Percentiles rank a stretch among this genome's conserved stretches.
Conservation (phyloP, 768 basidiomycete genomes). For the Amanita thiersii region DNA sequence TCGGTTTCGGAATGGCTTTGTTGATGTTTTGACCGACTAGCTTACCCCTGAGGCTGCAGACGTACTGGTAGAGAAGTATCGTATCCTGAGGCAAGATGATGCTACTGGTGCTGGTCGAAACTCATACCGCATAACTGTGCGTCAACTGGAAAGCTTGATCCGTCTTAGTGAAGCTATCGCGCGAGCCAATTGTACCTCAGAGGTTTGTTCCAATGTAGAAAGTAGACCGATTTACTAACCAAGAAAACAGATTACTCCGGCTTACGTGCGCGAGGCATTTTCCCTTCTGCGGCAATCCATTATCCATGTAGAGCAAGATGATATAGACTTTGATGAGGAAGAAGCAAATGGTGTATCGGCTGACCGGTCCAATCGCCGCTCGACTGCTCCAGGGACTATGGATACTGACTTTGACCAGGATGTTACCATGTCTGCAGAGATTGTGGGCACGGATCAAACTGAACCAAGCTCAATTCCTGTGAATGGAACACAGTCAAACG, state of each 20-base stretch:
- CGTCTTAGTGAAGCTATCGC: slow-evolving; percentile 97
- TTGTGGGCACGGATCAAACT: slow-evolving; percentile 42
- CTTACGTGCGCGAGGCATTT: slow-evolving; percentile 94
- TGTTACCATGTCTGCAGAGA: slow-evolving; percentile 57
- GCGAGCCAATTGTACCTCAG: slow-evolving; percentile 90
- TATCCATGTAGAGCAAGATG: slow-evolving; percentile 98
- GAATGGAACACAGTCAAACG: slow-evolving; percentile 20
- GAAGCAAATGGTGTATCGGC: slow-evolving; percentile 45
- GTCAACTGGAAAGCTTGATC: slow-evolving; percentile 98
- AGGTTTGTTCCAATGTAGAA: slow-evolving; percentile 38
- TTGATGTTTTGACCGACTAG: slow-evolving; percentile 29
- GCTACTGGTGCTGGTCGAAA: slow-evolving; percentile 81
- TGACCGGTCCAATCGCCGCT: slow-evolving; percentile 34
- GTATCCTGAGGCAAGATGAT: slow-evolving; percentile 88
- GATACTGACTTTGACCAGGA: slow-evolving; percentile 37
- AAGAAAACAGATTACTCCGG: slow-evolving; percentile 70
- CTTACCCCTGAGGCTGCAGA: slow-evolving; percentile 90
- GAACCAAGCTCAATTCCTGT: slow-evolving; percentile 40
- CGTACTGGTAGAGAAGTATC: slow-evolving; percentile 91
- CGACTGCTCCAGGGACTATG: slow-evolving; percentile 20
- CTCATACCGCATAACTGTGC: slow-evolving; percentile 95
- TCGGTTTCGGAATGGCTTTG: slow-evolving; percentile 3
- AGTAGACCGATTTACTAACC: neutral
- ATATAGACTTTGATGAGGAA: slow-evolving; percentile 95
- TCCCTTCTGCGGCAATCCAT: slow-evolving; percentile 92